Evolutionary conservation across 75 land plant species (phyloP), one percentile per base, ranked within the genome.

Genomic region (Sequoia sempervirens): DNA sequence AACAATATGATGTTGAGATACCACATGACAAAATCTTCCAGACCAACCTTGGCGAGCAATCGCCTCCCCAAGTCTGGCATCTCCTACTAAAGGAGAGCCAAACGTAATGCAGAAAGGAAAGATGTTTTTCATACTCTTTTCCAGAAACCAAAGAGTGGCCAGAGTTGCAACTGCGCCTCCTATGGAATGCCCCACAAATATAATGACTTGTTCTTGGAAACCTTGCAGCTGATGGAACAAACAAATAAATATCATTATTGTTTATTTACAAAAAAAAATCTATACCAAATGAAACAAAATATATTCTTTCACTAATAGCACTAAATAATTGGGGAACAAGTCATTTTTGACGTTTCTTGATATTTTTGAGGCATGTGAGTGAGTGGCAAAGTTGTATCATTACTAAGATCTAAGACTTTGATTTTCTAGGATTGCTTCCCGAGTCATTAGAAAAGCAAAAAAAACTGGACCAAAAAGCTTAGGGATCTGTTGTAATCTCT

Each of bases 41-140:
- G 87, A 74, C 95, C 95, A 92, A 53, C 79, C 85, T 68, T 94
- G 91, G 32, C 93, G 83, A 14, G 83, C 54, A 64, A 64, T 20
- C 18, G 68, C 68, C 69, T 92, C 92, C 34, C 64, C 64, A 40
- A 92, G 80, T 20, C 87, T 80, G 17, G 38, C 28, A 70, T 92
- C 89, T 43, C 93, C 93, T 0, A 94, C 83, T 7, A 94, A 90
- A 17, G 93, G 93, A 15, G 88, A 86, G 4, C 95, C 95, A 83
- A 94, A 94, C 3, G 95, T 92, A 4, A 94, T 46, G 54, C 95
- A 94, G 7, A 41, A 40, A 45, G 89, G 85, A n/a, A 37, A 26
- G 5, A 4, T 23, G 13, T 41, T 38, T 38, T 18, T 37, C 37
- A 37, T 4, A 1, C 68, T 64, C 68, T 64, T 64, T 64, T 64